Conservation (phyloP, 129 eudicot species). For the Sambucus nigra region DNA sequence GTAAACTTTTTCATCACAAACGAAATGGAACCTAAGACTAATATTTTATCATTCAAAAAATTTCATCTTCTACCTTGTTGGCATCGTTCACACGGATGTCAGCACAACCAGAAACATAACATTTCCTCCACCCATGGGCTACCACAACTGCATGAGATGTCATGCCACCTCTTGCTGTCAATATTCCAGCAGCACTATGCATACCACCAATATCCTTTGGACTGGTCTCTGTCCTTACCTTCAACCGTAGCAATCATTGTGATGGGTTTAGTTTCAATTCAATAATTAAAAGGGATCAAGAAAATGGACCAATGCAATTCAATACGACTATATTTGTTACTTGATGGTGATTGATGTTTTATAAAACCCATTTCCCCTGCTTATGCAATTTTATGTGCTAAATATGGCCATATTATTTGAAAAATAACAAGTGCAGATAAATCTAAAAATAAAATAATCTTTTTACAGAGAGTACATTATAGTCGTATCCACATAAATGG, state of each 20-base stretch:
- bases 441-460: too few relatives aligned
- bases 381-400: too few relatives aligned
- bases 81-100: slow-evolving; percentile 85
- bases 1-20: neutral
- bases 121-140: slow-evolving; percentile 99
- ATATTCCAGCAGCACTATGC: slow-evolving; percentile 90
- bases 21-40: too few relatives aligned
- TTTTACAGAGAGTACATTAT: too few relatives aligned
- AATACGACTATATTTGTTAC: too few relatives aligned
- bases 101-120: slow-evolving; percentile 94
- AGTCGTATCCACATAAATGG: too few relatives aligned
- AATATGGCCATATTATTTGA: too few relatives aligned
- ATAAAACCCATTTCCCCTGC: too few relatives aligned
- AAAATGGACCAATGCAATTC: neutral
- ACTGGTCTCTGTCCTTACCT: slow-evolving; percentile 98
- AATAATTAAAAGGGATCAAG: neutral
- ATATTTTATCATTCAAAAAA: neutral
- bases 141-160: slow-evolving; percentile 99
- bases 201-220: slow-evolving; percentile 99
- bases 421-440: too few relatives aligned
- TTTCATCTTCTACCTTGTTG: slow-evolving; percentile 42
- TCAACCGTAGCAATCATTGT: slow-evolving; percentile 1
- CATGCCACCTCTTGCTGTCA: slow-evolving; percentile 99
- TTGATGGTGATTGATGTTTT: too few relatives aligned
- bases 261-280: neutral